Conservation (phyloP, 768 basidiomycete species). For the Rhodotorula graminis region DNA sequence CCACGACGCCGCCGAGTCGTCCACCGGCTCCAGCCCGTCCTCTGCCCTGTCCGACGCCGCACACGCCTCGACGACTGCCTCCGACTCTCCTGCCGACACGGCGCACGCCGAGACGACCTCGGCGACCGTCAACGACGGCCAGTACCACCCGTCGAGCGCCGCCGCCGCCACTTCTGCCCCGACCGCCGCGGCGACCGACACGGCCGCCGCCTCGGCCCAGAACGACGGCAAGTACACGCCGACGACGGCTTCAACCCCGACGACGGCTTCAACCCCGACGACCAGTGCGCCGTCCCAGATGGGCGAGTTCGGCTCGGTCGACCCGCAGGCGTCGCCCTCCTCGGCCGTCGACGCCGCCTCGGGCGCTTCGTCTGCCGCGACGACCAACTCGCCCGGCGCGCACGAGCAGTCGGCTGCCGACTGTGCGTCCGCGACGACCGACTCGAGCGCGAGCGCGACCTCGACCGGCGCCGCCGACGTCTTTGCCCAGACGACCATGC, state of each 20-base stretch:
- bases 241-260: not conserved
- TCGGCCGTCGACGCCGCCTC: not conserved
- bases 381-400: no score
- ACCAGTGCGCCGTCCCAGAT: not conserved
- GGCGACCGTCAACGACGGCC: constrained; percentile 10
- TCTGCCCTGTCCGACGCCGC: not conserved
- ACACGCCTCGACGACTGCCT: not conserved
- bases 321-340: not conserved
- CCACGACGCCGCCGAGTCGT: no score
- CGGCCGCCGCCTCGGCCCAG: not conserved
- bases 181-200: not conserved
- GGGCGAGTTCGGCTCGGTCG: not conserved
- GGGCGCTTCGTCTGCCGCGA: not conserved
- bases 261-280: not conserved
- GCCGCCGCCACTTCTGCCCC: no score
- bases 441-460: not conserved
- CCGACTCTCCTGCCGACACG: not conserved
- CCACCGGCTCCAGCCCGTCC: no score
- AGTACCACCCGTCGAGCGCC: constrained; percentile 7
- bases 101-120: not conserved
- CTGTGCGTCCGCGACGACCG: no score
- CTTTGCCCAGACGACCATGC: not conserved
- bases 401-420: no score
- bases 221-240: constrained; percentile 19
- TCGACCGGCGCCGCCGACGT: not conserved